phyloP scores from a whole-genome alignment of 257 asterid species.

The Rhazya stricta region DNA sequence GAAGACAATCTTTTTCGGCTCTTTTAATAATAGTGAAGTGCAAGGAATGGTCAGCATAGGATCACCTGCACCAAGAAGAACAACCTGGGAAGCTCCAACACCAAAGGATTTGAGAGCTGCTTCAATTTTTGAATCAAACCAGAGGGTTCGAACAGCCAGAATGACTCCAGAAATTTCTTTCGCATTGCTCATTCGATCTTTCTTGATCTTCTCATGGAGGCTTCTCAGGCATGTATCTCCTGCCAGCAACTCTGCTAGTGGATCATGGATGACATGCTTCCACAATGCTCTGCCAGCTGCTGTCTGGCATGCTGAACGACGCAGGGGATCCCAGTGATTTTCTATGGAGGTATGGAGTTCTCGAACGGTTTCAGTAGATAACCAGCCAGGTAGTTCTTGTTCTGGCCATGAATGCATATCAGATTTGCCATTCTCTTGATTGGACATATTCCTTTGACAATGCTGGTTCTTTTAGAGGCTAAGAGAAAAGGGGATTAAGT shows the following conservation, averaged over 20 bases:
- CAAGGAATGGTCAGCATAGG: background rate
- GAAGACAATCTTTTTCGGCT: background rate
- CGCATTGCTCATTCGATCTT: constrained; percentile 69
- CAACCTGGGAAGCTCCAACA: constrained; percentile 78
- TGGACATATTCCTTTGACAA: constrained; percentile 40
- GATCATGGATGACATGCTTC: constrained; percentile 71
- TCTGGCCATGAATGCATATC: constrained; percentile 50
- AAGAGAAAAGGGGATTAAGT: constrained; percentile 25
- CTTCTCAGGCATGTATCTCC: constrained; percentile 70
- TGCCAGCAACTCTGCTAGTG: constrained; percentile 77
- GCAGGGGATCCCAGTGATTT: constrained; percentile 62
- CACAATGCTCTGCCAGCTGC: constrained; percentile 95
- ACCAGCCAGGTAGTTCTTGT: constrained; percentile 48
- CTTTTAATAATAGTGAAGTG: background rate
- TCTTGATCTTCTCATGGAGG: constrained; percentile 78
- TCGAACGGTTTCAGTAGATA: constrained; percentile 41
- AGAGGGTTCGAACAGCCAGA: constrained; percentile 84
- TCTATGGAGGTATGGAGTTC: constrained; percentile 60
- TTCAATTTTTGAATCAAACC: constrained; percentile 84
- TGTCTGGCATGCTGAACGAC: constrained; percentile 84
- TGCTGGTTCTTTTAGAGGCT: constrained; percentile 18
- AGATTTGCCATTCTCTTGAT: constrained; percentile 37
- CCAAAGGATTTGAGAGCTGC: constrained; percentile 62
- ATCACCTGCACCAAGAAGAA: constrained; percentile 94
- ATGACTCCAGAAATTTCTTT: constrained; percentile 86